A percentile compares a stretch with the other conserved stretches of the same genome.
These are phyloP conservation scores for Podila epicladia DNA, from an alignment of 192 early-diverging fungal species.

Conservation along the genomic window DNA sequence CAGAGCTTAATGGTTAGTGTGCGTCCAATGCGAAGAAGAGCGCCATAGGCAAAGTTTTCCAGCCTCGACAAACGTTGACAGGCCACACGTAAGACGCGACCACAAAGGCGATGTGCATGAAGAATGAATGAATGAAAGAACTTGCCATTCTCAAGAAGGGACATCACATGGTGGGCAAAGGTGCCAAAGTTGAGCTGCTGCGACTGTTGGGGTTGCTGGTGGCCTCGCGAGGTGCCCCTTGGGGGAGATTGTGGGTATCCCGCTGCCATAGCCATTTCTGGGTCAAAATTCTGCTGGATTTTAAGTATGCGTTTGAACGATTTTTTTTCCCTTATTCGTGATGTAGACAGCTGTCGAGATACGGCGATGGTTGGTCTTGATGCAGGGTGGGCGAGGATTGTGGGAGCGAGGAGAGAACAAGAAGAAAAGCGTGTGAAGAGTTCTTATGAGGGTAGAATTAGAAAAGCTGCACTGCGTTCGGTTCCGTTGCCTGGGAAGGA, in stretches of 20 bases:
- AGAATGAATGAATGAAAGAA: constrained; percentile 1
- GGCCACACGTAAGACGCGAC: too few relatives aligned
- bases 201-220: constrained; percentile 29
- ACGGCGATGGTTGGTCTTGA: too few relatives aligned
- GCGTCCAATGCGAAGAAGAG: too few relatives aligned
- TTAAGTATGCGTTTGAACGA: too few relatives aligned
- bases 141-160: constrained; percentile 51
- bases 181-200: constrained; percentile 49
- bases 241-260: constrained; percentile 32
- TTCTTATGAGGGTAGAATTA: too few relatives aligned
- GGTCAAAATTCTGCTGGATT: too few relatives aligned
- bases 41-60: too few relatives aligned
- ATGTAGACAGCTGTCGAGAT: too few relatives aligned
- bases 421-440: background rate
- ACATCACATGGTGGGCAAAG: constrained; percentile 47
- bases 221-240: constrained; percentile 17
- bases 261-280: constrained; percentile 48
- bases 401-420: background rate
- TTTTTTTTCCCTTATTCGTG: background rate
- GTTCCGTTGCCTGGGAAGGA: background rate
- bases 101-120: background rate
- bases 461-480: too few relatives aligned
- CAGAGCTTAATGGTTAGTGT: background rate
- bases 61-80: too few relatives aligned
- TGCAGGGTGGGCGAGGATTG: too few relatives aligned